Evolutionary conservation across 176 grass and related monocot genomes (phyloP).

Genomic region (Lolium perenne): DNA sequence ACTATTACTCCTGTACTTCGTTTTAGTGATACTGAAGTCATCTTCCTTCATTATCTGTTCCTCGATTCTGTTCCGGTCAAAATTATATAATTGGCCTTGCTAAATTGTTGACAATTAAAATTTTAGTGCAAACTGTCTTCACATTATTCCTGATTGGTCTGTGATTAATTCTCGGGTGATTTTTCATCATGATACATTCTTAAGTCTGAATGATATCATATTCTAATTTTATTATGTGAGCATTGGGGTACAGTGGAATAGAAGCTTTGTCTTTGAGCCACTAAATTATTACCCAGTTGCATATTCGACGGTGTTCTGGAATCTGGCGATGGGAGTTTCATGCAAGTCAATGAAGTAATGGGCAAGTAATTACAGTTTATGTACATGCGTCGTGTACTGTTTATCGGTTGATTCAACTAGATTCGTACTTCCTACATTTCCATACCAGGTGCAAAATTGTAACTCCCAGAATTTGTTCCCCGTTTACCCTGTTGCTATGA

Average conservation of each 20-base stretch:
- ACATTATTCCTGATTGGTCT: not conserved
- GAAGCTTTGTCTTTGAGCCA: not conserved
- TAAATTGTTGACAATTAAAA: not conserved
- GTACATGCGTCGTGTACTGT: not conserved
- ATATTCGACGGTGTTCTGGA: not conserved
- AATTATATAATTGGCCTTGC: slow-evolving; percentile 15
- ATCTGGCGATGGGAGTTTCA: slow-evolving; percentile 16
- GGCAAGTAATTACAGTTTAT: not conserved
- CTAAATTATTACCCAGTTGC: not conserved
- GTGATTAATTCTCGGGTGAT: not conserved
- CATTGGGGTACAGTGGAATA: not conserved
- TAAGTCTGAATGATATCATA: not conserved
- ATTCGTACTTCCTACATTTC: not conserved
- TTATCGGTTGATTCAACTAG: slow-evolving; percentile 4
- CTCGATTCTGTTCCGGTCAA: not conserved
- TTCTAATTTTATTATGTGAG: not conserved
- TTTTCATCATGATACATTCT: slow-evolving; percentile 7
- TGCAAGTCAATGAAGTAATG: slow-evolving; percentile 15
- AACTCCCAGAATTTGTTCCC: not conserved
- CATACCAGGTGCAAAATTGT: not conserved
- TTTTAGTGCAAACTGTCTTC: slow-evolving; percentile 7
- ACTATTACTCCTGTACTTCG: slow-evolving; percentile 9
- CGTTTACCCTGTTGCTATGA: slow-evolving; percentile 14
- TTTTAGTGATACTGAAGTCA: slow-evolving; percentile 15
- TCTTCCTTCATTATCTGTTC: slow-evolving; percentile 20